These are phyloP conservation scores for Pseudoperonospora humuli DNA, from an alignment of 352 stramenopile genomes.

Conservation along the genomic window DNA sequence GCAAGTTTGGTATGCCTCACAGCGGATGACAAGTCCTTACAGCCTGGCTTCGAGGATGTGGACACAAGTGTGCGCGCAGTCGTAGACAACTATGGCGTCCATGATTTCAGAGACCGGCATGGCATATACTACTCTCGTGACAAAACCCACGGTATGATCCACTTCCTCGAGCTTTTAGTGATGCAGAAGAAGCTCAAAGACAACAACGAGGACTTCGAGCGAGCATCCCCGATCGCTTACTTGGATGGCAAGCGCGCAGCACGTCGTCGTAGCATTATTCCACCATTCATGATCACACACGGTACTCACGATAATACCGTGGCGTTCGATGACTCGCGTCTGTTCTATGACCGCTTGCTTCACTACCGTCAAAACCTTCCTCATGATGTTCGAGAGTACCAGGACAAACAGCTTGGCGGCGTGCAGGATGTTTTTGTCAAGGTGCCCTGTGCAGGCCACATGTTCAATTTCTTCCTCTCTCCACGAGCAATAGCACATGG, in stretches of 20 bases:
- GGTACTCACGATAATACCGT: conserved; percentile 55
- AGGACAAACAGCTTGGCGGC: conserved; percentile 18
- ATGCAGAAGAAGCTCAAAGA: conserved; percentile 52
- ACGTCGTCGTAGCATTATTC: conserved; percentile 21
- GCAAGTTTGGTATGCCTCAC: conserved; percentile 44
- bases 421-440: conserved; percentile 52
- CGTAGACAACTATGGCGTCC: conserved; percentile 48
- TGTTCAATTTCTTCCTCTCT: conserved; percentile 57
- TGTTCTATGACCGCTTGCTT: conserved; percentile 52
- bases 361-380: conserved; percentile 28
- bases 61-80: conserved; percentile 54
- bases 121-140: conserved; percentile 46
- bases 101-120: conserved; percentile 51
- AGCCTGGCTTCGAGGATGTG: conserved; percentile 51
- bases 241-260: conserved; percentile 22
- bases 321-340: conserved; percentile 39
- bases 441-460: conserved; percentile 44
- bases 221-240: conserved; percentile 45
- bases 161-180: conserved; percentile 47
- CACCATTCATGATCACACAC: conserved; percentile 52
- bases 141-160: conserved; percentile 30
- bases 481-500: conserved; percentile 42
- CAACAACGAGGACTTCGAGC: conserved; percentile 38
- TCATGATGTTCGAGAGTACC: conserved; percentile 9
- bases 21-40: conserved; percentile 34